phyloP scores from a whole-genome alignment of 495 filamentous ascomycete species.

The Evansstolkia leycettana region DNA sequence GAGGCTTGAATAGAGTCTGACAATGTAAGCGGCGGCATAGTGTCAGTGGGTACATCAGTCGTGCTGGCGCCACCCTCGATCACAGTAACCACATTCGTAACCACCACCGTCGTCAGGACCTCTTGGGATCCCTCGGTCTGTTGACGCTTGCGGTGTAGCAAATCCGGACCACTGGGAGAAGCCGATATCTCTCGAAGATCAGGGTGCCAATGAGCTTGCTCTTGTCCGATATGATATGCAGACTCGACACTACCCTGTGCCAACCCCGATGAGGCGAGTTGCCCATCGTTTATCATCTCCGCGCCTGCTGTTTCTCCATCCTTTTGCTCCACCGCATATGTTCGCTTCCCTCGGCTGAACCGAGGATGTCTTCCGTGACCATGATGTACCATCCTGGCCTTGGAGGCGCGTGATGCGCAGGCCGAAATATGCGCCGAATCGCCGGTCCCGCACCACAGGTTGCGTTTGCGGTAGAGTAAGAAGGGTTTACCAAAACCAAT shows the following conservation, averaged over 20 bases:
- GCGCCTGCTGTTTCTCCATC: neutral
- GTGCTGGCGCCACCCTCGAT: slow-evolving; percentile 5
- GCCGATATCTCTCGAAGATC: neutral
- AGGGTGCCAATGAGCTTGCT: no score
- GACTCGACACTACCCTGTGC: no score
- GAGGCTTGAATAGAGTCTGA: slow-evolving; percentile 1
- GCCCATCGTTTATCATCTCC: no score
- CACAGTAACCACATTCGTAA: slow-evolving; percentile 1
- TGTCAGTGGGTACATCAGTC: slow-evolving; percentile 2
- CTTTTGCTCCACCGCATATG: slow-evolving; percentile 3
- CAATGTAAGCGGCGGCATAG: slow-evolving; percentile 3
- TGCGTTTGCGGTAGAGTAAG: no score
- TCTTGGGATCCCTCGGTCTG: slow-evolving; percentile 2
- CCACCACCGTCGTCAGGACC: slow-evolving; percentile 1
- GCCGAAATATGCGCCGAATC: neutral
- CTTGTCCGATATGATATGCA: no score
- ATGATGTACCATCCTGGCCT: slow-evolving; percentile 14
- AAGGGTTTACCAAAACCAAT: no score
- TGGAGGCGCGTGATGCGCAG: no score
- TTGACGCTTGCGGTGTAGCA: slow-evolving; percentile 4
- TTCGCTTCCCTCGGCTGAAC: slow-evolving; percentile 7
- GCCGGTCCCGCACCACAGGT: no score
- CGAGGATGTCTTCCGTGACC: slow-evolving; percentile 9
- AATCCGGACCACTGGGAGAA: neutral
- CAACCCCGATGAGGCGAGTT: no score